phyloP scores from a whole-genome alignment of 257 asterid genomes.

The Scutellaria barbata region DNA sequence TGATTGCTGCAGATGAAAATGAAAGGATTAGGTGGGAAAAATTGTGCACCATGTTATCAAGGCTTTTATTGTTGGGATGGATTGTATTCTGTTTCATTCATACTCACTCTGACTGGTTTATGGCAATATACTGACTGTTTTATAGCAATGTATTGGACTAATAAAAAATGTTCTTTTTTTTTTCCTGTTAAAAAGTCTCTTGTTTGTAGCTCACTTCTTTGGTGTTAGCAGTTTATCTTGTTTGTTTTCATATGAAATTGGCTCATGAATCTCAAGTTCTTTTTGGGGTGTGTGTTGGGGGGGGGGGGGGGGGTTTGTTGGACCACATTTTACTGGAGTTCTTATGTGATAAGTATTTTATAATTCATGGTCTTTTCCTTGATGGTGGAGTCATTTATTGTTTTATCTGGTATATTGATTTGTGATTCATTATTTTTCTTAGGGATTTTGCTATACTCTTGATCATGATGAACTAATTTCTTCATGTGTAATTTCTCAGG shows the following conservation, averaged over 20 bases:
- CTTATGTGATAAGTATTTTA: constrained; percentile 1
- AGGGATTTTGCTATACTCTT: neutral
- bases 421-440: constrained; percentile 7
- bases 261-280: neutral
- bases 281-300: neutral
- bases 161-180: constrained; percentile 11
- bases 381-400: neutral
- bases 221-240: neutral
- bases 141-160: constrained; percentile 12
- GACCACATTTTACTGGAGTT: neutral
- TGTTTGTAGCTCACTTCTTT: constrained; percentile 15
- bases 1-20: constrained; percentile 88
- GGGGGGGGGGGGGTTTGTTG: neutral
- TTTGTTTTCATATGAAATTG: constrained; percentile 1
- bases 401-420: constrained; percentile 8
- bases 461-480: constrained; percentile 22
- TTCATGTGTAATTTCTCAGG: constrained; percentile 40
- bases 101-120: constrained; percentile 7
- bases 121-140: constrained; percentile 16
- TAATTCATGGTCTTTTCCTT: constrained; percentile 5
- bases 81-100: neutral
- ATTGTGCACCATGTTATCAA: constrained; percentile 15
- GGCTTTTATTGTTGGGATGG: constrained; percentile 23
- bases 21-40: constrained; percentile 79
- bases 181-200: neutral